Conservation (phyloP, 2,329 filamentous ascomycete species). For the Aspergillus bombycis region DNA sequence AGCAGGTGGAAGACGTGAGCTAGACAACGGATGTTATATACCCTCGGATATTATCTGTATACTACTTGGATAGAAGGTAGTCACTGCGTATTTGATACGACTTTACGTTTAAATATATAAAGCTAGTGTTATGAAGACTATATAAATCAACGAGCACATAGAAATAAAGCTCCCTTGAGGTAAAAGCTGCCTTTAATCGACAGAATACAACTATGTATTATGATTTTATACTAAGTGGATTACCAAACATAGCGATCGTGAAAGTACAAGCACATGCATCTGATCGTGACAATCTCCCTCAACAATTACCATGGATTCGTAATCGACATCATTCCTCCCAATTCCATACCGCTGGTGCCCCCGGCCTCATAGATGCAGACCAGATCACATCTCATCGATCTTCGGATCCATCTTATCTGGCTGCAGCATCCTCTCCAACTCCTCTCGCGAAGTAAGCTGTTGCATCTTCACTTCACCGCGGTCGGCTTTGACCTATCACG, state of each 20-base stretch:
- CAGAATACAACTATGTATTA: not conserved
- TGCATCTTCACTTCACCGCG: conserved; percentile 18
- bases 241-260: no score
- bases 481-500: conserved; percentile 18
- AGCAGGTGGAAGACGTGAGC: conserved; percentile 15
- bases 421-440: conserved; percentile 12
- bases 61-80: not conserved
- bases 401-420: conserved; percentile 14
- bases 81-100: not conserved
- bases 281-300: not conserved
- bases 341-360: no score
- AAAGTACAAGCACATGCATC: not conserved
- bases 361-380: no score
- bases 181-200: not conserved
- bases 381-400: conserved; percentile 17
- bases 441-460: not conserved
- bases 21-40: not conserved
- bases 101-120: not conserved
- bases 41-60: not conserved
- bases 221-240: no score
- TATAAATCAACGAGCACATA: not conserved
- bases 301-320: not conserved
- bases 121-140: not conserved
- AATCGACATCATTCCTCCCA: not conserved
- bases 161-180: not conserved